Base-by-base conservation (phyloP, 2,329 filamentous ascomycete species). In the Talaromyces amestolkiae region DNA sequence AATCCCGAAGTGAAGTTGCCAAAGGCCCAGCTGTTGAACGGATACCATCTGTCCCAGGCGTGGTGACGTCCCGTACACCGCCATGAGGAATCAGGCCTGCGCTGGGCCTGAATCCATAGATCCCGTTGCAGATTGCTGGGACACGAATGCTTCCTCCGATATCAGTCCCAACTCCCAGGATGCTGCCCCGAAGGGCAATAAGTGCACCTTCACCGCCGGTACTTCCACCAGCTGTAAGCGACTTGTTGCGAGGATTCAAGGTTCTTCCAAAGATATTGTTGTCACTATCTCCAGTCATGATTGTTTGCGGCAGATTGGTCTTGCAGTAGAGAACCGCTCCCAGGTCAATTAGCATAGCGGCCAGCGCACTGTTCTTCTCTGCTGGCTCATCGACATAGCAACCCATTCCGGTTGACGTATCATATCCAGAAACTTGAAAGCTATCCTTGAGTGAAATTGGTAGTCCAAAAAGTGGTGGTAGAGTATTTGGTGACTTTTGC, bases 221-320 rank as follows among this genome's bases (percentile, higher is more conserved):
- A 17, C 70, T 73, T 4, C 74, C 74, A 11, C 74, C 74, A 0
- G 73, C 72, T 0, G 70, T 73, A 2, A 75, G 58, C 10, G 35
- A 59, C 2, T 70, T 71, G 9, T 75, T 73, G 39, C 71, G 71
- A 10, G 74, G 74, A 51, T 76, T 76, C 47, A 64, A 41, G 5
- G 66, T 67, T 51, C 63, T 43, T 3, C 66, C 66, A 43, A 59
- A 65, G 35, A 80, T 69, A 66, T 79, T 78, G 66, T 79, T 79
- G 9, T 75, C 63, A 2, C 72, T 76, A 47, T 79, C 77, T 45
- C 69, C 73, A 3, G 70, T 72, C 87, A 90, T 89, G 83, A 89
- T 88, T 17, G 86, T 85, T 1, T 86, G 88, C 0, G 84, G 83
- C 2, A 85, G 78, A 68, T 84, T 85, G 0, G 84, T 86, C 77